Conservation (phyloP, 805 yeast species). For the Candida arabinofermentans region DNA sequence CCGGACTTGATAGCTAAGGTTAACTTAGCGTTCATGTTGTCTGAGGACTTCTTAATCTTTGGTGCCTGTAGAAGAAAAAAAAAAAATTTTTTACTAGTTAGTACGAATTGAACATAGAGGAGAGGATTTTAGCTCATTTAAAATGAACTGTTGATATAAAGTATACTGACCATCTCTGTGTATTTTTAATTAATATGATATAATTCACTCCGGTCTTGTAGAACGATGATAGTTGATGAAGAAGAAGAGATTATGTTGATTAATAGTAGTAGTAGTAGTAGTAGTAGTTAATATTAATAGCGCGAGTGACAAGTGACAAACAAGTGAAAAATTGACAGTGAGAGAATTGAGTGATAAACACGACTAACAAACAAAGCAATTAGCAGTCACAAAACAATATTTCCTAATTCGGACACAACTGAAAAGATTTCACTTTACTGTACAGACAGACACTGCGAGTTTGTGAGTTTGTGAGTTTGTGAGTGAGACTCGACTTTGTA, state of each 20-base stretch:
- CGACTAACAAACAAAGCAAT: not conserved
- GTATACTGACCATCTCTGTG: constrained; percentile 98
- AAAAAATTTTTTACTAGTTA: constrained; percentile 30
- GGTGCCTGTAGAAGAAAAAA: constrained; percentile 67
- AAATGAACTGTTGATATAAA: constrained; percentile 10
- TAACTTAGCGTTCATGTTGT: constrained; percentile 96
- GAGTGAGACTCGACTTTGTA: not conserved
- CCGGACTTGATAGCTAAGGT: constrained; percentile 98
- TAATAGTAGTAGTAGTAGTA: no score
- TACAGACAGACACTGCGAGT: no score
- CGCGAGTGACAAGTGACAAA: no score
- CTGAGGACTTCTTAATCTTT: constrained; percentile 82
- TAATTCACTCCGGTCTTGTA: constrained; percentile 87
- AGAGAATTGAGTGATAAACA: no score
- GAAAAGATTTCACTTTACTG: not conserved
- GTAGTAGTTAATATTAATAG: no score
- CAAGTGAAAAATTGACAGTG: no score
- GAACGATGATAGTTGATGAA: not conserved
- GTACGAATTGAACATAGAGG: constrained; percentile 24
- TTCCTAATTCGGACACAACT: not conserved
- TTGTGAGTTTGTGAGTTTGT: not conserved
- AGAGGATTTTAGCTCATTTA: not conserved
- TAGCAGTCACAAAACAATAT: not conserved
- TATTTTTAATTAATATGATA: constrained; percentile 32
- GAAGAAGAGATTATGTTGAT: no score